These are phyloP conservation scores for Sanghuangporus sanghuang DNA, from an alignment of 1,284 basidiomycete genomes.

Conservation along the genomic window DNA sequence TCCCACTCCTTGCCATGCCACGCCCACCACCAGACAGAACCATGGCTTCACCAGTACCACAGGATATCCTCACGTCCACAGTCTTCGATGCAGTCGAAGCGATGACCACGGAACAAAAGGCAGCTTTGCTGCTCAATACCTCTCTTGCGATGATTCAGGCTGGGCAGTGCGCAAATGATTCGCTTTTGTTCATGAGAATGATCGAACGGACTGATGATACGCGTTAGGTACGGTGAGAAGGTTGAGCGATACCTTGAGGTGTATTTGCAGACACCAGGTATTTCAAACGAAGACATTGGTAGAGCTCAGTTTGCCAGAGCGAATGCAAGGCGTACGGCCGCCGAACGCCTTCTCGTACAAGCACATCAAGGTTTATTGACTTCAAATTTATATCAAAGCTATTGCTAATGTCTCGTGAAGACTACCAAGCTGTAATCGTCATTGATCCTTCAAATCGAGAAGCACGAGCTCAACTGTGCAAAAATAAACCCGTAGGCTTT, in stretches of 20 bases:
- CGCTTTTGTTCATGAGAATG: neutral
- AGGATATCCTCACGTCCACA: slow-evolving; percentile 55
- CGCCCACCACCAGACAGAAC: slow-evolving; percentile 10
- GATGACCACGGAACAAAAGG: slow-evolving; percentile 44
- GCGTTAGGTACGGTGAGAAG: slow-evolving; percentile 50
- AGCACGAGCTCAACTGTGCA: slow-evolving; percentile 43
- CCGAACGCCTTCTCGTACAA: slow-evolving; percentile 46
- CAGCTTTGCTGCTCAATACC: slow-evolving; percentile 55
- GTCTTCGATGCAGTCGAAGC: slow-evolving; percentile 50
- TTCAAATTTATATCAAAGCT: neutral
- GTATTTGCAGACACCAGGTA: slow-evolving; percentile 52
- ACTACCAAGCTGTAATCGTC: slow-evolving; percentile 52
- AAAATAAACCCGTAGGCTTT: slow-evolving; percentile 37
- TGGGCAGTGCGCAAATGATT: slow-evolving; percentile 30
- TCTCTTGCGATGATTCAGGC: slow-evolving; percentile 49
- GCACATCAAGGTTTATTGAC: slow-evolving; percentile 48
- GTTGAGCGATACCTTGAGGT: slow-evolving; percentile 62
- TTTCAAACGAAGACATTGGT: slow-evolving; percentile 44
- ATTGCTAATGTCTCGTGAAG: slow-evolving; percentile 27
- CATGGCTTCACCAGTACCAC: slow-evolving; percentile 16
- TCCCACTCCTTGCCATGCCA: slow-evolving; percentile 13
- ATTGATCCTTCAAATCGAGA: slow-evolving; percentile 55
- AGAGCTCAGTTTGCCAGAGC: slow-evolving; percentile 52
- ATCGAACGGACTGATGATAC: neutral
- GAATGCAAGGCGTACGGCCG: slow-evolving; percentile 49